Evolutionary conservation across 176 grass and related monocot species (phyloP).

Genomic region (Carex cristatella): DNA sequence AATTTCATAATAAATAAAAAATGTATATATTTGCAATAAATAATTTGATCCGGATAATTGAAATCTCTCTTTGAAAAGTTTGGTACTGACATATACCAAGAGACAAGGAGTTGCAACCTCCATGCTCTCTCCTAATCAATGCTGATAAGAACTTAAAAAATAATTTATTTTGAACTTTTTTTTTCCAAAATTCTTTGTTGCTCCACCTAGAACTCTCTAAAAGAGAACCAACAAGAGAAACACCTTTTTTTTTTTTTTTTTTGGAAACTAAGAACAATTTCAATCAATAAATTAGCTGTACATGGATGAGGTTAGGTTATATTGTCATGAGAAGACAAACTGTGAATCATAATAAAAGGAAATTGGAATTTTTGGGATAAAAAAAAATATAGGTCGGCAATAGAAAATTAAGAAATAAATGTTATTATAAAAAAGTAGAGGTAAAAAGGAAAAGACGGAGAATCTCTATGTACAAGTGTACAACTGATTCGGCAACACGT

Average conservation of each 20-base stretch:
- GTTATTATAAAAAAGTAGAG: neutral
- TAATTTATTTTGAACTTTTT: neutral
- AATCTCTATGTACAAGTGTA: neutral
- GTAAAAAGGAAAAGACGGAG: neutral
- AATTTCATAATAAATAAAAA: too few relatives aligned
- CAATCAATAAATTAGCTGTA: neutral
- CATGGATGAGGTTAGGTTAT: neutral
- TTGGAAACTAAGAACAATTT: neutral
- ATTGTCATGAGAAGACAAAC: neutral
- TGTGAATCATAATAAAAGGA: neutral
- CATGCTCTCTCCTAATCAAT: neutral
- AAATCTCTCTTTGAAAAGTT: too few relatives aligned
- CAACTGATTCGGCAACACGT: neutral
- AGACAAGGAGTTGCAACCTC: too few relatives aligned
- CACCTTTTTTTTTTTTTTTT: neutral
- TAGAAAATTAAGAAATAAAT: neutral
- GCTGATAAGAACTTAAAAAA: neutral
- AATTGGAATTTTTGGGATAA: neutral
- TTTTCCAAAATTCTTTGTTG: neutral
- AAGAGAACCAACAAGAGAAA: neutral
- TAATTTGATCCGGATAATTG: too few relatives aligned
- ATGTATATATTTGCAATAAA: too few relatives aligned
- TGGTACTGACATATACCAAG: too few relatives aligned
- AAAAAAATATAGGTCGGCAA: neutral
- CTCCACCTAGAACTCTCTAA: neutral